Base-by-base conservation (phyloP, 1,284 basidiomycete species). In the Austroboletus olivaceoglutinosus region DNA sequence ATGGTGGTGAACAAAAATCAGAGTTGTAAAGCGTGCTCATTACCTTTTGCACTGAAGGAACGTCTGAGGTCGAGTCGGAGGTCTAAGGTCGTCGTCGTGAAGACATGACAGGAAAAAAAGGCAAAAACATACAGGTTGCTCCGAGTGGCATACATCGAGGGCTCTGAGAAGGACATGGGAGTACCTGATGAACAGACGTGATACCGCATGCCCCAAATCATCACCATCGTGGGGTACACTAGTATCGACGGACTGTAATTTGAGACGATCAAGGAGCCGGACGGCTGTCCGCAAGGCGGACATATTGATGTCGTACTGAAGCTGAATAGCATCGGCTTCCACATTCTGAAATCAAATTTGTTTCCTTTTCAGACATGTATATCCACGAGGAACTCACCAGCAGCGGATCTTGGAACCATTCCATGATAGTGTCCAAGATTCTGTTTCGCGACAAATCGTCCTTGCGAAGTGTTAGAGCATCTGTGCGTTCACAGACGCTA, bases 101-200 rank as follows among this genome's bases (percentile, higher is more conserved):
- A 58, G 15, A 39, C 34, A 29, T 18, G 16, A 39, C n/a, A 36
- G 48, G 12, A 37, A 39, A 18, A 21, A 25, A 23, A 43, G 6
- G 52, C 43, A 47, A 36, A 9, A 33, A 62, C 74, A 47, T 52
- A 85, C 83, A 22, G 62, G 53, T 47, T 63, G 59, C 18, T 82
- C 81, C 29, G 69, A 58, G 39, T 78, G 77, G 55, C 71, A 77
- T 15, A 75, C 68, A 40, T 82, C 80, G 48, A 89, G 71, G 5
- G 83, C 80, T 58, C 80, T 78, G 31, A 89, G 72, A 30, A 93
- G 75, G 40, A 85, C 76, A 19, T 73, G 74, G 38, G 86, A 83
- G 62, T 93, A 91, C 45, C 84, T 82, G 58, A 86, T 84, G 71
- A 93, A 93, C 27, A 91, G 67, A 25, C 91, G 76, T 3, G 89